Conservation (phyloP, 78 protist genomes). For the Dictyostelium discoideum region DNA sequence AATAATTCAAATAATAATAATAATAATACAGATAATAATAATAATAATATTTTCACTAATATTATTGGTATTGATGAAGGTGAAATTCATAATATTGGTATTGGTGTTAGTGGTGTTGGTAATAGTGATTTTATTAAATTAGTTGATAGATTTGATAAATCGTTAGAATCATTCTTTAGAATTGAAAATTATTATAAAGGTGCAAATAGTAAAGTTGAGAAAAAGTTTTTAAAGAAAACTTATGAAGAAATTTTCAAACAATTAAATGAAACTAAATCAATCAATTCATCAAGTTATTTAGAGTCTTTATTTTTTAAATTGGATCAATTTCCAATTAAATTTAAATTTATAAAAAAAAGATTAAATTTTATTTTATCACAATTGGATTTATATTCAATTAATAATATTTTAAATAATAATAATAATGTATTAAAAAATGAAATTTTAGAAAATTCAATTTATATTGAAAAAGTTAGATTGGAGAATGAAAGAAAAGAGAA, state of each 20-base stretch:
- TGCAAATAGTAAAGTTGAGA: not conserved
- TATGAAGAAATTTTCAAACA: not conserved
- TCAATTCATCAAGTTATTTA: not conserved
- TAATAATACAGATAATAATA: no score
- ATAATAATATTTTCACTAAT: no score
- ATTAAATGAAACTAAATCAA: not conserved
- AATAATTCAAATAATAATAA: not conserved
- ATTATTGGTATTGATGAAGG: not conserved
- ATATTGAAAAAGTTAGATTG: not conserved
- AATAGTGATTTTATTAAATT: not conserved
- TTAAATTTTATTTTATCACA: not conserved
- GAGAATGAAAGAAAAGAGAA: not conserved
- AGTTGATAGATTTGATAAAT: not conserved
- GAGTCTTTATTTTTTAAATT: not conserved
- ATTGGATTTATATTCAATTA: not conserved
- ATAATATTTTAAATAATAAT: not conserved
- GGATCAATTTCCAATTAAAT: not conserved
- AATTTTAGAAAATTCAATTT: not conserved
- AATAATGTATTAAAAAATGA: not conserved
- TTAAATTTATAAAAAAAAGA: not conserved
- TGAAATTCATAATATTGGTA: not conserved
- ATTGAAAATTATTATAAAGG: not conserved
- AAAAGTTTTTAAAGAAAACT: not conserved
- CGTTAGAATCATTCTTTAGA: constrained; percentile 1
- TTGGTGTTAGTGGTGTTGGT: not conserved